Percentiles rank a stretch among this genome's conserved stretches.
These are phyloP conservation scores for Diaporthe eres DNA, from an alignment of 2,329 filamentous ascomycete genomes.

Conservation along the genomic window DNA sequence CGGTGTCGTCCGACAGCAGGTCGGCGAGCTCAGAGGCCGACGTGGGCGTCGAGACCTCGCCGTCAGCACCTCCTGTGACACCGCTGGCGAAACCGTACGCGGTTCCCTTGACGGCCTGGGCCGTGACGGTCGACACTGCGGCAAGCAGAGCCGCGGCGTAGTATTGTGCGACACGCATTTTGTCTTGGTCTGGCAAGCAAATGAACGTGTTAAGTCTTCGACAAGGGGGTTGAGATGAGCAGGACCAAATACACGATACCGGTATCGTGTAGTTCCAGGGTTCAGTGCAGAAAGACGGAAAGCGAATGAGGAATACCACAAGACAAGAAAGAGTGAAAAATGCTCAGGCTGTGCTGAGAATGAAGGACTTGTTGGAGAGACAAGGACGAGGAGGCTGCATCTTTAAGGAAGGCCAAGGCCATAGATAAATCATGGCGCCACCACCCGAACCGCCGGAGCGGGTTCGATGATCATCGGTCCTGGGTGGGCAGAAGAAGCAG, in stretches of 20 bases:
- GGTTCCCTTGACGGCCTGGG: constrained; percentile 51
- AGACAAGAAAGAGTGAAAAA: constrained; percentile 20
- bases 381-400: neutral
- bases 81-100: constrained; percentile 61
- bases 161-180: constrained; percentile 33
- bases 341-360: constrained; percentile 17
- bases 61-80: constrained; percentile 72
- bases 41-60: constrained; percentile 65
- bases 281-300: constrained; percentile 21
- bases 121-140: constrained; percentile 45
- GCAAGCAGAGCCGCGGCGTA: constrained; percentile 44
- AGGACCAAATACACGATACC: constrained; percentile 32
- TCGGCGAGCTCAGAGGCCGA: constrained; percentile 68
- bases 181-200: constrained; percentile 20
- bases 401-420: constrained; percentile 10
- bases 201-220: constrained; percentile 11
- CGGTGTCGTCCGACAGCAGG: constrained; percentile 68
- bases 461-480: constrained; percentile 19
- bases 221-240: neutral
- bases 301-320: constrained; percentile 21
- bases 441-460: neutral
- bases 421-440: neutral
- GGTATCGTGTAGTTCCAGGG: constrained; percentile 31
- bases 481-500: constrained; percentile 3
- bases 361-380: neutral